phyloP scores from a whole-genome alignment of 176 grass and related monocot species.

The Eragrostis nindensis region DNA sequence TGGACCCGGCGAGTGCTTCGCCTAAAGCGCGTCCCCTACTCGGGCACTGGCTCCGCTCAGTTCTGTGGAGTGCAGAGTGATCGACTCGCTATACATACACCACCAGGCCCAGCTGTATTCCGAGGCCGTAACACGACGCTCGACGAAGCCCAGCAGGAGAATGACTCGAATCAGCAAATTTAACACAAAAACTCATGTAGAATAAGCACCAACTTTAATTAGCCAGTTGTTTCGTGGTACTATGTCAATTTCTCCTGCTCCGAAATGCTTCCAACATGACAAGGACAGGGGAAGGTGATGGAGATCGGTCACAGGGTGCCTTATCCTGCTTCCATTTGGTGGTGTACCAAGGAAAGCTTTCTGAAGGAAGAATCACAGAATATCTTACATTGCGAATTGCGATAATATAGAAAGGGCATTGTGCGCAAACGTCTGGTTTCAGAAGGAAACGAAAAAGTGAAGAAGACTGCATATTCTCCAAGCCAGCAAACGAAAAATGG shows the following conservation, averaged over 20 bases:
- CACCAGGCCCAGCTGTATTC: too few relatives aligned
- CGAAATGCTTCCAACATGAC: neutral
- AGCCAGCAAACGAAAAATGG: neutral
- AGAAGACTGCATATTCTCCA: neutral
- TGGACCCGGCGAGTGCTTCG: neutral
- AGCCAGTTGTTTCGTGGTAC: too few relatives aligned
- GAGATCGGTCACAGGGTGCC: neutral
- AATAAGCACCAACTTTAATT: too few relatives aligned
- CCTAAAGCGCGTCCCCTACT: neutral
- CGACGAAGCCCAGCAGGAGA: too few relatives aligned
- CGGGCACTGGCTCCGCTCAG: too few relatives aligned
- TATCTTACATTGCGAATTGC: too few relatives aligned
- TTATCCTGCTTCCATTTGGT: conserved; percentile 33
- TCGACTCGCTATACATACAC: too few relatives aligned
- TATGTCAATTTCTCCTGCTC: neutral
- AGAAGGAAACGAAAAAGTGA: neutral
- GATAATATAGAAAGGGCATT: neutral
- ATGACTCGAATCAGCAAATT: too few relatives aligned
- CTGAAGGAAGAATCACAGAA: neutral
- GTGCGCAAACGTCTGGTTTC: neutral
- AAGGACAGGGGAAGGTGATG: neutral
- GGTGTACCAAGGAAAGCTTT: conserved; percentile 1
- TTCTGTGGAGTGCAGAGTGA: too few relatives aligned
- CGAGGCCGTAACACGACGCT: too few relatives aligned
- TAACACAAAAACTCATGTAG: too few relatives aligned